These are phyloP conservation scores for Zymoseptoria ardabiliae DNA, from an alignment of 2,329 filamentous ascomycete genomes.

Conservation along the genomic window DNA sequence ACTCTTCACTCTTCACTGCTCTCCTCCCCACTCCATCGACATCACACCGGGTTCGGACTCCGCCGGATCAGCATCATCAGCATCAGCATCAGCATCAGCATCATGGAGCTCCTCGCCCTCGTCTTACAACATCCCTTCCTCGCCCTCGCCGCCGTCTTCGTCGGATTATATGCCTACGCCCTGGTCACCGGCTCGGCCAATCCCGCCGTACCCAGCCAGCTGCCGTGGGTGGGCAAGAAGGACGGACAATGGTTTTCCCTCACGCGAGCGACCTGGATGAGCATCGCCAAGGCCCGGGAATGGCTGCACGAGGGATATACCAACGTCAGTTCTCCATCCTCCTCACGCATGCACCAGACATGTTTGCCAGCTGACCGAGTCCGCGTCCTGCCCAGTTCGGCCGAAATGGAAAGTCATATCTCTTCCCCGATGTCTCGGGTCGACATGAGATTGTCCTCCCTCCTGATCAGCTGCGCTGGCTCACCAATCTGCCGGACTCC, in stretches of 20 bases:
- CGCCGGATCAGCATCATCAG: too few relatives aligned
- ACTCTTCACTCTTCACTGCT: too few relatives aligned
- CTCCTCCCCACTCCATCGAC: too few relatives aligned
- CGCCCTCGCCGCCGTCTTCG: not conserved
- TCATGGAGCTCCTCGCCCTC: not conserved
- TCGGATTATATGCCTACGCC: not conserved
- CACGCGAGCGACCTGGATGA: constrained; percentile 9
- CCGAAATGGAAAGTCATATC: constrained; percentile 17
- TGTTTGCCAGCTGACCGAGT: too few relatives aligned
- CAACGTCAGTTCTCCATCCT: constrained; percentile 6
- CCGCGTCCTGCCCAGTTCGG: constrained; percentile 5
- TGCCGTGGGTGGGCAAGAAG: constrained; percentile 18
- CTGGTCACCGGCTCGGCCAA: not conserved
- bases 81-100: too few relatives aligned
- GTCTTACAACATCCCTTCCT: not conserved
- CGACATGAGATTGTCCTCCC: constrained; percentile 13
- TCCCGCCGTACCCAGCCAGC: too few relatives aligned
- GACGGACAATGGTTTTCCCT: constrained; percentile 7
- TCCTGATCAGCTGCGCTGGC: constrained; percentile 27
- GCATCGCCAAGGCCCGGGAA: constrained; percentile 5
- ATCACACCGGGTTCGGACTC: not conserved
- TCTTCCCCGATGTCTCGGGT: constrained; percentile 17
- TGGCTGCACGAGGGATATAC: constrained; percentile 16
- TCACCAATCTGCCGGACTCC: constrained; percentile 37
- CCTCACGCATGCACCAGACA: not conserved